These are phyloP conservation scores for Fusarium sp. DNA, from an alignment of 2,329 filamentous ascomycete species.

Conservation along the genomic window DNA sequence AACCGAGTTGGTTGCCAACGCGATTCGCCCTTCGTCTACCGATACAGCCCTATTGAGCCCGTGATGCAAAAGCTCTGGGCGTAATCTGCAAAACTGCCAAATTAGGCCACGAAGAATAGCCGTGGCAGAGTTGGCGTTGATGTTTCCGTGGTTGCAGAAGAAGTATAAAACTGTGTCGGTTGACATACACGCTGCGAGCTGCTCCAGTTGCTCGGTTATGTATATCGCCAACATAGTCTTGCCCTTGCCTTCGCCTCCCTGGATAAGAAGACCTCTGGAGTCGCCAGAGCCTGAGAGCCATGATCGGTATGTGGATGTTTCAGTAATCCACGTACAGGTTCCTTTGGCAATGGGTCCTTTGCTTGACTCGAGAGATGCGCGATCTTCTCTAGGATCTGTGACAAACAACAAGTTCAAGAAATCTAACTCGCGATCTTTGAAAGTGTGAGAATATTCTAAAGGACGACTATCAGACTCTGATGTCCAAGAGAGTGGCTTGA, in stretches of 20 bases:
- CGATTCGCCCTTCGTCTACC: neutral
- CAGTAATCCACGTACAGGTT: constrained; percentile 2
- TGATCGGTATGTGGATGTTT: neutral
- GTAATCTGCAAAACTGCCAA: constrained; percentile 17
- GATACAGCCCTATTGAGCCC: neutral
- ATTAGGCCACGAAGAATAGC: constrained; percentile 12
- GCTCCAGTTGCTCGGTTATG: constrained; percentile 11
- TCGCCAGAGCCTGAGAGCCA: neutral
- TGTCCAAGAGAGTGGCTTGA: neutral
- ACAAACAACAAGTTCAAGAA: neutral
- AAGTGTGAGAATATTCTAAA: neutral
- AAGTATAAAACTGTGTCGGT: constrained; percentile 14
- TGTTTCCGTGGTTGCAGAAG: constrained; percentile 18
- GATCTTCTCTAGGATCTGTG: constrained; percentile 12
- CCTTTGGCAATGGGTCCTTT: neutral
- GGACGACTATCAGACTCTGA: too few relatives aligned
- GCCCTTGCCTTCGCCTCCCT: constrained; percentile 2
- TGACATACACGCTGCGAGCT: neutral
- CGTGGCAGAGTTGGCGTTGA: constrained; percentile 2
- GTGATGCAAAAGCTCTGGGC: neutral
- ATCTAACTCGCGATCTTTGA: neutral
- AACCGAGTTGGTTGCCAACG: neutral
- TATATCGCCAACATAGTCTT: constrained; percentile 20
- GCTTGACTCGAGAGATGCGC: neutral
- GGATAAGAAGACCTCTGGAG: neutral